phyloP scores from a whole-genome alignment of 2,329 filamentous ascomycete genomes.

The Metarhizium brunneum region DNA sequence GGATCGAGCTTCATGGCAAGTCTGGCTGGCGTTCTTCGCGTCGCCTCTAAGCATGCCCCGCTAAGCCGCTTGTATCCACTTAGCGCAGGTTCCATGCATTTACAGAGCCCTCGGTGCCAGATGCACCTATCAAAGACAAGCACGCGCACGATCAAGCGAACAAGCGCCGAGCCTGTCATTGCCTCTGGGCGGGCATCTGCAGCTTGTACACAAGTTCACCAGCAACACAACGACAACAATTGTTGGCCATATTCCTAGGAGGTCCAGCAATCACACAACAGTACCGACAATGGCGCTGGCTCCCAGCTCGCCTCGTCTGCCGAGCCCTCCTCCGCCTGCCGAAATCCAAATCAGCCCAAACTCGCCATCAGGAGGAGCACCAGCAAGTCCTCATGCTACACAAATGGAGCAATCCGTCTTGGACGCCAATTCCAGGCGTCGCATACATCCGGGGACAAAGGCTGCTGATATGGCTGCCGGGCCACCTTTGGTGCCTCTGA shows the following conservation, averaged over 20 bases:
- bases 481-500: conserved; percentile 76
- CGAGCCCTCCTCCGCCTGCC: conserved; percentile 86
- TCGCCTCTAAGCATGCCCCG: conserved; percentile 4
- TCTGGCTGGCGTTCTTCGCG: not conserved
- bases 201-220: not conserved
- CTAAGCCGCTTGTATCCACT: conserved; percentile 8
- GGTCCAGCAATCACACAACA: not conserved
- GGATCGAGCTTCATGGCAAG: not conserved
- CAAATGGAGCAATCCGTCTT: conserved; percentile 55
- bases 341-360: conserved; percentile 84
- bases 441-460: conserved; percentile 88
- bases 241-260: not conserved
- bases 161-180: not conserved
- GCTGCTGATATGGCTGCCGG: conserved; percentile 89
- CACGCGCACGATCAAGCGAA: not conserved
- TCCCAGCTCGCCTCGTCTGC: conserved; percentile 82
- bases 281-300: conserved; percentile 43
- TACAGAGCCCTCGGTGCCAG: not conserved
- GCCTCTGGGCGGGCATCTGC: not conserved
- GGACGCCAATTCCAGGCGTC: conserved; percentile 67
- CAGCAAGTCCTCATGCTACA: conserved; percentile 46
- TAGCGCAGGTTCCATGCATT: not conserved
- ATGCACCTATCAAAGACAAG: conserved; percentile 14
- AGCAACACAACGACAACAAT: not conserved
- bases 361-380: conserved; percentile 55